Evolutionary conservation across 2,329 filamentous ascomycete species (phyloP).

Genomic region (Aspergillus viridinutans): DNA sequence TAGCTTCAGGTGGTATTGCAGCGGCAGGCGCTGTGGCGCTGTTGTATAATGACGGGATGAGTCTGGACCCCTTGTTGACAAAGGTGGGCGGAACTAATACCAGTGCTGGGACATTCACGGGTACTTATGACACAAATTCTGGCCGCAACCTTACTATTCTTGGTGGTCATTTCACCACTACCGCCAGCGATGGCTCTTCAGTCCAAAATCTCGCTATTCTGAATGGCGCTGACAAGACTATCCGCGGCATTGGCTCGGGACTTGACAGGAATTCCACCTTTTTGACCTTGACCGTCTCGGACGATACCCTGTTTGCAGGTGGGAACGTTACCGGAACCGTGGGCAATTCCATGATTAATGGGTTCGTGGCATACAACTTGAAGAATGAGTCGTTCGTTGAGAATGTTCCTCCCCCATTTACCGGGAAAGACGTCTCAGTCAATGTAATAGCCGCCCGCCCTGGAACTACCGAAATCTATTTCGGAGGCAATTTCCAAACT

Average conservation of each 20-base stretch:
- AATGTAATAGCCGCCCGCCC: slow-evolving; percentile 72
- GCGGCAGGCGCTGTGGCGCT: slow-evolving; percentile 70
- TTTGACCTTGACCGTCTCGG: slow-evolving; percentile 63
- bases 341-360: slow-evolving; percentile 59
- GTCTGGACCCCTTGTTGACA: slow-evolving; percentile 44
- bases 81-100: slow-evolving; percentile 40
- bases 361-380: slow-evolving; percentile 78
- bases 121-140: slow-evolving; percentile 68
- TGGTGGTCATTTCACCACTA: slow-evolving; percentile 78
- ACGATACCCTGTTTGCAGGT: slow-evolving; percentile 72
- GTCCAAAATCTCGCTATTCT: slow-evolving; percentile 80
- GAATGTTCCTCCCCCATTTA: slow-evolving; percentile 70
- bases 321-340: slow-evolving; percentile 70
- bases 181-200: slow-evolving; percentile 61
- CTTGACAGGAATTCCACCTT: slow-evolving; percentile 72
- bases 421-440: slow-evolving; percentile 66
- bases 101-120: slow-evolving; percentile 56
- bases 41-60: slow-evolving; percentile 35
- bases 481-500: slow-evolving; percentile 78
- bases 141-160: slow-evolving; percentile 78
- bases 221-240: slow-evolving; percentile 65
- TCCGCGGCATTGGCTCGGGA: slow-evolving; percentile 63
- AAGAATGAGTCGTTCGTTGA: slow-evolving; percentile 56
- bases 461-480: slow-evolving; percentile 68
- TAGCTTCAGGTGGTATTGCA: slow-evolving; percentile 70